Evolutionary conservation across 257 asterid species (phyloP).

Genomic region (Hygrophila difformis): DNA sequence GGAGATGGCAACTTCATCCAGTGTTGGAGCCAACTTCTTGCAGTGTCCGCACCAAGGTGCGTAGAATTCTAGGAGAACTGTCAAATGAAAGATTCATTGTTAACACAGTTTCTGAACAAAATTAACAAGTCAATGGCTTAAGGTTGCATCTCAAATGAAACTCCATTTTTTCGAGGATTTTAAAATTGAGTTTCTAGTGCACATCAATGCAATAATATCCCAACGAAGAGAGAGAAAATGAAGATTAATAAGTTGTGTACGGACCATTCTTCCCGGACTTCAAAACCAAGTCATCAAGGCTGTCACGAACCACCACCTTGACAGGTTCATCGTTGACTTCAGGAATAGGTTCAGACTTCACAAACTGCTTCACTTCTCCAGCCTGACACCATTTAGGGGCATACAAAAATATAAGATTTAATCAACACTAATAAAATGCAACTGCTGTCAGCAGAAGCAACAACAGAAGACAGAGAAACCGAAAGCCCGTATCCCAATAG

Average conservation of each 20-base stretch:
- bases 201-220: not conserved
- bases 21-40: conserved; percentile 66
- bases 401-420: not conserved
- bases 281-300: conserved; percentile 49
- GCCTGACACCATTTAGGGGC: conserved; percentile 33
- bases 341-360: conserved; percentile 71
- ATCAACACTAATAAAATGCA: not conserved
- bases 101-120: not conserved
- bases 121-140: too few species aligned
- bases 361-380: conserved; percentile 48
- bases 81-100: not conserved
- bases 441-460: conserved; percentile 3
- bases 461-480: not conserved
- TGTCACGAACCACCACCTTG: conserved; percentile 67
- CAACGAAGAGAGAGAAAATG: not conserved
- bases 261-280: conserved; percentile 73
- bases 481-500: not conserved
- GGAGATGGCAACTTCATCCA: conserved; percentile 76
- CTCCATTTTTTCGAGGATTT: too few species aligned
- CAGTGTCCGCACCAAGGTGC: conserved; percentile 96
- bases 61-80: conserved; percentile 72
- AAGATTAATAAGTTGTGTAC: conserved; percentile 12
- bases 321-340: conserved; percentile 73
- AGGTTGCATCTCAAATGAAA: too few species aligned
- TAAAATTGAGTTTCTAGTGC: too few species aligned